Percentiles rank a stretch among this genome's conserved stretches.
Evolutionary conservation across 441 rosid species (phyloP).

Genomic region (Brassica balearica): DNA sequence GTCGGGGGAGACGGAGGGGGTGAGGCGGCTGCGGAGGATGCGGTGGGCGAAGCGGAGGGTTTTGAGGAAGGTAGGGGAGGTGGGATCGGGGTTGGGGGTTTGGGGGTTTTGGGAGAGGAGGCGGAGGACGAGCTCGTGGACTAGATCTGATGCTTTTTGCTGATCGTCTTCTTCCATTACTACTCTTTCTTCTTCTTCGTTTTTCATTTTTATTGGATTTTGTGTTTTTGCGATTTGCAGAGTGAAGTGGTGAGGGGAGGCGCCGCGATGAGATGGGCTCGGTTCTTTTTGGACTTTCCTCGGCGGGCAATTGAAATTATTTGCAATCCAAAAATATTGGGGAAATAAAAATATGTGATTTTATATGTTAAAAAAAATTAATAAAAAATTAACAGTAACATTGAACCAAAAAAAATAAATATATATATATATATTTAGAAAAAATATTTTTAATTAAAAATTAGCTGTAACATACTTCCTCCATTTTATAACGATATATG

Average conservation of each 20-base stretch:
- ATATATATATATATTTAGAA: too few relatives aligned
- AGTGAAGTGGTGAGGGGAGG: neutral
- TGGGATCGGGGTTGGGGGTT: constrained; percentile 54
- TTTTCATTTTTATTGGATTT: neutral
- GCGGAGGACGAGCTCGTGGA: constrained; percentile 81
- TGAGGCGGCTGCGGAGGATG: constrained; percentile 84
- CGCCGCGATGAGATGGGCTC: neutral
- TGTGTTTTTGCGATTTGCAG: neutral
- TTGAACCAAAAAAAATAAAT: too few relatives aligned
- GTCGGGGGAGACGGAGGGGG: constrained; percentile 80
- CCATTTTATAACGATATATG: too few relatives aligned
- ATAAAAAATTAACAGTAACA: too few relatives aligned
- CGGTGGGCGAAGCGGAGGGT: constrained; percentile 81
- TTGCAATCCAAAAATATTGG: too few relatives aligned
- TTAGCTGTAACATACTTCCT: too few relatives aligned
- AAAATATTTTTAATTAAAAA: too few relatives aligned
- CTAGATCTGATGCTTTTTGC: constrained; percentile 76
- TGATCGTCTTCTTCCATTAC: constrained; percentile 76
- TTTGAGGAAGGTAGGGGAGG: constrained; percentile 54
- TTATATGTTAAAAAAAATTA: too few relatives aligned
- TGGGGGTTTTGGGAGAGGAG: constrained; percentile 61
- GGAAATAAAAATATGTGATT: too few relatives aligned
- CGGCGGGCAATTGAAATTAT: too few relatives aligned
- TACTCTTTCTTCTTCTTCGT: neutral
- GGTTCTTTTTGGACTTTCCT: too few relatives aligned